Base-by-base conservation (phyloP, 2,329 filamentous ascomycete species). In the Xylariomycetidae sp. region DNA sequence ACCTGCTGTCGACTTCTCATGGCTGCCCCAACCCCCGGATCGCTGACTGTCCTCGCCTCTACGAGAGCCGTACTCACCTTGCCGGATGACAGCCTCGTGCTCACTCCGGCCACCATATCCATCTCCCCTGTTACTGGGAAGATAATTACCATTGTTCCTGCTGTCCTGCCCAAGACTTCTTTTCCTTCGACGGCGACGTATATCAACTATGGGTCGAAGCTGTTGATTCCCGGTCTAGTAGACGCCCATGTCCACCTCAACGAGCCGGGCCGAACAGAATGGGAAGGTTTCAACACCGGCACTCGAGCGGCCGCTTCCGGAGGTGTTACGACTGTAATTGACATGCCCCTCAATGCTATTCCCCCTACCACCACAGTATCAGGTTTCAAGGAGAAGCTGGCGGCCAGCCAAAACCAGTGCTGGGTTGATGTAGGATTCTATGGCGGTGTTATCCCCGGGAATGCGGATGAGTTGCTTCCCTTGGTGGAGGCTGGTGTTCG, bases 401-500 rank as follows among this genome's bases (percentile, higher is more conserved):
- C 77, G 17, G 92, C 92, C 16, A 88, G 88, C 25, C 63, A 76
- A 41, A 88, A 85, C 20, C 84, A 97, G 64, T 95, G 90, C 64
- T 98, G 90, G 90, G 88, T 97, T 16, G 92, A 97, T 51, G 89
- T 97, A n/a, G 92, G 88, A 18, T 97, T 98, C 62, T 97, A 97
- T 57, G 92, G 92, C 16, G 92, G 92, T 19, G 80, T 97, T 25
- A 80, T 98, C 30, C 92, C 92, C 4, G 92, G 90, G 2, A 98
- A 98, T 55, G 76, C 81, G 3, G 61, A 74, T 9, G 80, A 97
- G 52, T 66, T 98, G 35, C 78, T 86, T 49, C 82, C 80, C 1
- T 70, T 98, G 4, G 85, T 97, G 1, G 74, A 86, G 36, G 84
- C 80, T 25, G 92, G 92, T 34, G 90, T 97, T 9, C 74, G 89